Evolutionary conservation across 2,329 filamentous ascomycete species (phyloP).

Genomic region (Hypoxylon sp.): DNA sequence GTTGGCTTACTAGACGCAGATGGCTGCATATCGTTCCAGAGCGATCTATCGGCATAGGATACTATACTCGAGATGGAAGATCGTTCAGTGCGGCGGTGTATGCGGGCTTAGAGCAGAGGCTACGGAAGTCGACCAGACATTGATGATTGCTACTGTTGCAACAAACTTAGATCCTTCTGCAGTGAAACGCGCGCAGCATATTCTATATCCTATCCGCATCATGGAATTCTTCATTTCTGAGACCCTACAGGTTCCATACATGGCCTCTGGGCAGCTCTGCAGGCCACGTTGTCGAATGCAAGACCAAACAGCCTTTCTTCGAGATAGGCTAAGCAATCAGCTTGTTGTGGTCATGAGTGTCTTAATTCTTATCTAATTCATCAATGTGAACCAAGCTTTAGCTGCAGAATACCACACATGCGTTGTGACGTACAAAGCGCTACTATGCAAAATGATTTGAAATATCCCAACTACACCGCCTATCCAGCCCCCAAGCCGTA

Average conservation of each 20-base stretch:
- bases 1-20: constrained; percentile 41
- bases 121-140: constrained; percentile 9
- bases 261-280: constrained; percentile 7
- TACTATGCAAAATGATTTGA: constrained; percentile 29
- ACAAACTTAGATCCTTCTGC: constrained; percentile 40
- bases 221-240: constrained; percentile 15
- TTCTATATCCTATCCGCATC: constrained; percentile 18
- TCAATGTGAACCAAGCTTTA: constrained; percentile 5
- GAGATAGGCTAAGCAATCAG: constrained; percentile 25
- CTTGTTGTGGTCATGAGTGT: constrained; percentile 11
- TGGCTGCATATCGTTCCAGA: constrained; percentile 34
- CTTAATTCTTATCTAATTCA: constrained; percentile 14
- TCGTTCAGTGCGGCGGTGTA: constrained; percentile 28
- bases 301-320: constrained; percentile 21
- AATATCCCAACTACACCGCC: constrained; percentile 36
- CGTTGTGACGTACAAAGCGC: constrained; percentile 25
- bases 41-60: constrained; percentile 34
- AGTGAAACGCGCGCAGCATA: constrained; percentile 28
- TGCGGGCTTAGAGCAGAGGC: constrained; percentile 20
- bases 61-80: constrained; percentile 24
- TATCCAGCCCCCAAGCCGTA: constrained; percentile 38
- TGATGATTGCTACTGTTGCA: constrained; percentile 22
- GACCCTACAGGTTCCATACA: constrained; percentile 17
- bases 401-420: constrained; percentile 7
- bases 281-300: constrained; percentile 42